Evolutionary conservation across 352 stramenopile species (phyloP), one percentile per base, ranked within the genome.

Genomic region (Lagenidium giganteum): DNA sequence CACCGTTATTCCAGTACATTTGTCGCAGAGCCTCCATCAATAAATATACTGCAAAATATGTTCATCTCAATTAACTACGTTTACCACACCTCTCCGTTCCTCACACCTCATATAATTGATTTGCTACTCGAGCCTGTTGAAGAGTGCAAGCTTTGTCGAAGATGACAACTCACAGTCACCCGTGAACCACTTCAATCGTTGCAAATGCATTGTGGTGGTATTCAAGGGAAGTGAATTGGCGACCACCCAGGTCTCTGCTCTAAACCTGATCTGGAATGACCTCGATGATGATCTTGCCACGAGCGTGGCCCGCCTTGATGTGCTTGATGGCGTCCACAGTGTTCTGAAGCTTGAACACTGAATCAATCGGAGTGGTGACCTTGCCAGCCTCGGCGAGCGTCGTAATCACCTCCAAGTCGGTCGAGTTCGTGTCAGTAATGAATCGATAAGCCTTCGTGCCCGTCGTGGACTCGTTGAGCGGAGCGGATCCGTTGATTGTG

Each of bases 221-320:
- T n/a, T n/a, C n/a, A n/a, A n/a, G n/a, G n/a, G n/a, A n/a, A n/a
- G n/a, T n/a, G n/a, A n/a, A n/a, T n/a, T n/a, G n/a, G n/a, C 30
- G 17, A 45, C 22, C 8, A 38, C 28, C 7, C 20, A 20, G 3
- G 13, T 28, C 34, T 52, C 32, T 8, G 29, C 17, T 22, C 37
- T 25, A 20, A 20, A 23, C 32, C 22, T n/a, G 12, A 30, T 12
- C 4, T 32, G 38, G 11, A 6, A 12, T 32, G 14, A 85, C 61
- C 24, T 75, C 61, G n/a, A 85, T 61, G 8, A 84, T 53, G 20
- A 87, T 79, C 54, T 88, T 88, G 51, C 76, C 76, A 30, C 61
- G 57, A 0, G 70, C 65, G 18, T 67, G 71, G 30, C 63, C 48
- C 4, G 42, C 51, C 60, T 83, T 77, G 1, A 80, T 49, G 23